Percentiles rank a stretch among this genome's conserved stretches.
Evolutionary conservation across 805 yeast genomes (phyloP).

Genomic region (Candida quercuum): DNA sequence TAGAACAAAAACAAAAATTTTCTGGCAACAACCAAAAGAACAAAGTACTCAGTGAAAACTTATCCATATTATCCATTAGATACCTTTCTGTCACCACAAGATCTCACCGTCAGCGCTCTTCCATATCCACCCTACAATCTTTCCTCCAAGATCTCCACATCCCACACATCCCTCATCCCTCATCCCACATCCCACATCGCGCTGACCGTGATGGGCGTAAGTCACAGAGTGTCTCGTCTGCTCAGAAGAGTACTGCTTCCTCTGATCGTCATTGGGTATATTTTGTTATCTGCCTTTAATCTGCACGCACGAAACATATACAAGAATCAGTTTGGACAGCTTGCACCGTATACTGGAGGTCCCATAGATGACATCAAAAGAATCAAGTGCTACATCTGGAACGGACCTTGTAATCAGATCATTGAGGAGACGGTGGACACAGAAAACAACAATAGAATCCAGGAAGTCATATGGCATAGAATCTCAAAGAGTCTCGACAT

Average conservation of each 20-base stretch:
- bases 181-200: no score
- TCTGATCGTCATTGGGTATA: slow-evolving; percentile 6
- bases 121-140: no score
- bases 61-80: no score
- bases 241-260: slow-evolving; percentile 15
- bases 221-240: slow-evolving; percentile 7
- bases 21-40: neutral
- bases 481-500: slow-evolving; percentile 22
- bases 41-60: no score
- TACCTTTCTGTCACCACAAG: no score
- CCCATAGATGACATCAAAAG: slow-evolving; percentile 25
- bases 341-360: slow-evolving; percentile 25
- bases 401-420: slow-evolving; percentile 23
- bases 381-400: slow-evolving; percentile 28
- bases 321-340: slow-evolving; percentile 11
- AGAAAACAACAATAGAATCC: neutral
- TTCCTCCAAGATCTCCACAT: no score
- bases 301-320: slow-evolving; percentile 18
- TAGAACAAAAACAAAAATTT: neutral
- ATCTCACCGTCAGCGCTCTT: no score
- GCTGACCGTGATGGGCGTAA: neutral
- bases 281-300: slow-evolving; percentile 11
- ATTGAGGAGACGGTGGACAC: slow-evolving; percentile 8
- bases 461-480: slow-evolving; percentile 20
- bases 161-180: neutral